Evolutionary conservation across 129 eudicot genomes (phyloP), one percentile per base, ranked within the genome.

Genomic region (Arctium minus): DNA sequence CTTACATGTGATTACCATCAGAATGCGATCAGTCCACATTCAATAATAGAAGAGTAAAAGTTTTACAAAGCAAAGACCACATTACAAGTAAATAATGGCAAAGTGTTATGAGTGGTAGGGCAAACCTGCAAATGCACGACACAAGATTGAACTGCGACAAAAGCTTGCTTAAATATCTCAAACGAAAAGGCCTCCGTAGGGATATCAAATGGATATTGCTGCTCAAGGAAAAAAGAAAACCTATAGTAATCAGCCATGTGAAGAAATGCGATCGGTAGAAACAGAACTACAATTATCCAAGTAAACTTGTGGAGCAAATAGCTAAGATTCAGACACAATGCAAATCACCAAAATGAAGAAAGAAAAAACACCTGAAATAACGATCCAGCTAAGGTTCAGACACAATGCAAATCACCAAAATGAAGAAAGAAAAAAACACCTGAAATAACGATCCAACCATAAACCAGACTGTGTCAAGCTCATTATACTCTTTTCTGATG

Each of bases 381-480:
- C 27, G 99, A 96, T 65, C 99, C 99, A 83, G 99, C 99, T 22
- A 22, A 22, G 27, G 27, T 22, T 22, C 27, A 22, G 27, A 22
- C 27, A 22, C 0, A 22, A 22, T 22, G 27, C 27, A 22, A 22
- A 22, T 22, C 27, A 22, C 27, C 27, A 22, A 22, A 22, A 22
- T 22, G 27, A 22, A 22, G 27, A 22, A 22, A 22, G 27, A 22
- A 22, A 22, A 22, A 22, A 22, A 22, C 27, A 22, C 27, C 27
- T 22, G 27, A 22, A 22, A 22, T 22, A 22, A 22, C 27, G 27
- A 22, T 22, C 27, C 27, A 22, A 0, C 27, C 99, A 96, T 93
- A 79, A 96, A 96, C 99, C 99, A 96, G 75, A 96, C 97, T 1
- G 99, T 96, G 81, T 96, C 99, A 81, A 96, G 99, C 91, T 96